Percentiles rank a stretch among this genome's conserved stretches.
These are phyloP conservation scores for Aphanomyces euteiches DNA, from an alignment of 352 stramenopile genomes.

Conservation along the genomic window DNA sequence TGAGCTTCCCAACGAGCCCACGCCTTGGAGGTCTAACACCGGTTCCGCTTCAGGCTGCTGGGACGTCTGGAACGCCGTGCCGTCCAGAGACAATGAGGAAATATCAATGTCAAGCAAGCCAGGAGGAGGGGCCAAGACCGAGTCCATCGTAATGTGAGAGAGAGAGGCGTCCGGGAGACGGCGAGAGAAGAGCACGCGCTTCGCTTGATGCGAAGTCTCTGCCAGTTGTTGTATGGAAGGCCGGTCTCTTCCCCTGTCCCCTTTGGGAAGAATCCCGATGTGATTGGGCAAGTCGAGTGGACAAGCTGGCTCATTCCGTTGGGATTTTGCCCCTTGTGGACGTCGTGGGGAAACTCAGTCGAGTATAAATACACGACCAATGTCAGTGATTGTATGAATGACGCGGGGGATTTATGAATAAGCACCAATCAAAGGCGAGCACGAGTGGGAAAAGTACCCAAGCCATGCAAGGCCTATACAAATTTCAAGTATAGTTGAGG, in stretches of 20 bases:
- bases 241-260: neutral
- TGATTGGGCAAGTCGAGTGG: neutral
- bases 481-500: too few relatives aligned
- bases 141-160: constrained; percentile 16
- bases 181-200: neutral
- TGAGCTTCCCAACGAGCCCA: neutral
- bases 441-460: too few relatives aligned
- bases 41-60: constrained; percentile 24
- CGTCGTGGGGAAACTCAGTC: neutral
- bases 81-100: constrained; percentile 16
- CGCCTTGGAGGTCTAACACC: neutral
- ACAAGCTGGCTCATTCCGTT: neutral
- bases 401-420: too few relatives aligned
- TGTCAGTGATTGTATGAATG: too few relatives aligned
- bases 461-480: too few relatives aligned
- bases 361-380: too few relatives aligned
- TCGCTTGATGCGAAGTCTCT: neutral
- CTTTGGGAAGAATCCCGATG: neutral
- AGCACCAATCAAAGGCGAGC: too few relatives aligned
- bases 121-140: constrained; percentile 3
- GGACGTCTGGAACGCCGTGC: neutral
- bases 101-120: constrained; percentile 19
- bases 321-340: neutral
- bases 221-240: neutral
- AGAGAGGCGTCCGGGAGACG: neutral